Conservation (phyloP, 2,329 filamentous ascomycete genomes). For the Sclerotiophoma versabilis region DNA sequence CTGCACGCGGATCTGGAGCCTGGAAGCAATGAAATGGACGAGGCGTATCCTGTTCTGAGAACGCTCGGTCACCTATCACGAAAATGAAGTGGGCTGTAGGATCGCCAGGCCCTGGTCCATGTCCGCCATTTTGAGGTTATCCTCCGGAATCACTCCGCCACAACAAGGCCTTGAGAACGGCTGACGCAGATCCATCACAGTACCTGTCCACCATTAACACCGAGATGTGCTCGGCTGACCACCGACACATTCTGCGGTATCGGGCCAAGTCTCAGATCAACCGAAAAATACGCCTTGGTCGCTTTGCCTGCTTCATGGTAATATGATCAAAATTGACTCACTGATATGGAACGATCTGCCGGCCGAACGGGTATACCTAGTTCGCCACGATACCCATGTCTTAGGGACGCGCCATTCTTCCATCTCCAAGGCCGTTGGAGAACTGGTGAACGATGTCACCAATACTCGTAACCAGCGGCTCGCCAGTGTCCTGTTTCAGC, state of each 20-base stretch:
- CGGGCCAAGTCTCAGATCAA: conserved; percentile 47
- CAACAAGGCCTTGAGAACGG: conserved; percentile 38
- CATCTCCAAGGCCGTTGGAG: conserved; percentile 7
- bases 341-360: conserved; percentile 30
- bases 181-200: conserved; percentile 46
- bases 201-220: conserved; percentile 31
- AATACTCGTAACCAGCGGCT: conserved; percentile 11
- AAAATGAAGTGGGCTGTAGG: conserved; percentile 23
- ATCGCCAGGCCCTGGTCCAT: conserved; percentile 33
- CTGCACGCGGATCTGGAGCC: background rate
- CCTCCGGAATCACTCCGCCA: conserved; percentile 41
- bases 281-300: conserved; percentile 33
- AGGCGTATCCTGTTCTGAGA: conserved; percentile 15
- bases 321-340: conserved; percentile 12
- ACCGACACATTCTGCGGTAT: conserved; percentile 29
- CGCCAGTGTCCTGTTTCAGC: conserved; percentile 28
- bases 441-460: conserved; percentile 7
- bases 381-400: conserved; percentile 29
- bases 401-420: conserved; percentile 6
- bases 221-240: conserved; percentile 39
- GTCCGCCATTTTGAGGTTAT: conserved; percentile 41
- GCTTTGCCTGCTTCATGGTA: conserved; percentile 20
- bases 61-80: conserved; percentile 13
- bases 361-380: conserved; percentile 21
- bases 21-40: background rate